Base-by-base conservation (phyloP, 257 asterid species). In the Nicotiana sylvestris region DNA sequence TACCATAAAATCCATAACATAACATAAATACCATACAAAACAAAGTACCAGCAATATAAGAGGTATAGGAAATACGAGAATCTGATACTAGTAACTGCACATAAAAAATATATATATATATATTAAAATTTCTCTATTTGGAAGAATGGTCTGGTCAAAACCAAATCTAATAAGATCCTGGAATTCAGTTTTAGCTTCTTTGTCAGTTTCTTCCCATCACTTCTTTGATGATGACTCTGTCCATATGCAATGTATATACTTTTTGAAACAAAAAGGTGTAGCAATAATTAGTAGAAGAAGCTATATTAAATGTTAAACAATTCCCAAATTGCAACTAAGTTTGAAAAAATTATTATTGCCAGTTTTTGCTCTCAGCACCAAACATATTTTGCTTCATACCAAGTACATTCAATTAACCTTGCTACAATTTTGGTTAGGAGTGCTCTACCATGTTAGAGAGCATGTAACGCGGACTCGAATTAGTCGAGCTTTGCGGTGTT, bases 131-230 rank as follows among this genome's bases (percentile, higher is more conserved):
- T 53, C 18, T 72, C 64, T 81, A 25, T 10, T 65, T 18, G 77
- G 37, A 32, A 77, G 61, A 12, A 30, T 60, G 67, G 35, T 12
- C 46, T 70, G 33, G 83, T 81, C 84, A 81, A 84, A 84, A 60
- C 30, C 62, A 66, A 70, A 86, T 64, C 85, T 61, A 66, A 7
- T 61, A 29, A 83, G 67, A 83, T 78, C 78, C 53, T 78, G 82
- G 65, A 60, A 66, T 83, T 27, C 66, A 53, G 81, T 53, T 77
- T 46, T 17, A 56, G 43, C 27, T 51, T 46, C 1, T 60, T 77
- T 84, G 86, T 70, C 84, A 58, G 29, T 58, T 81, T 83, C 76
- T 46, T 32, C 78, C 68, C 80, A 21, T 74, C 62, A 46, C 61
- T 13, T 51, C 43, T 74, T 49, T 74, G 9, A 74, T 4, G 29